Conservation (phyloP, 108 stramenopile genomes). For the Fragilaria crotonensis region DNA sequence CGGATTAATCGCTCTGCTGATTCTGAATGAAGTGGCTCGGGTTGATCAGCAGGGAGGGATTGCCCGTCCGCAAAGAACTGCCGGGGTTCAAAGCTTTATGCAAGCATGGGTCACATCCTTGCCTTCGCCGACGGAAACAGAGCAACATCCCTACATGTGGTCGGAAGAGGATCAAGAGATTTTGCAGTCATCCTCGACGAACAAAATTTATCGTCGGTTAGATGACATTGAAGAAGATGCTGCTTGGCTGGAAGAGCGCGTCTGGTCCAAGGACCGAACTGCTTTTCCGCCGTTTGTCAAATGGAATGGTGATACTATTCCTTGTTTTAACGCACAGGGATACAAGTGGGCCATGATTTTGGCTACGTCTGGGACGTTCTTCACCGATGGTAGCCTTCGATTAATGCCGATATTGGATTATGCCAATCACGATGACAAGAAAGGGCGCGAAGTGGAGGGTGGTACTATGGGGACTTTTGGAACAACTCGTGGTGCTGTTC, state of each 20-base stretch:
- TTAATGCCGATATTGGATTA: slow-evolving; percentile 78
- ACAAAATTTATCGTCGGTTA: slow-evolving; percentile 67
- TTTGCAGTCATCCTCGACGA: slow-evolving; percentile 64
- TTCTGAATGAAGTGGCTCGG: slow-evolving; percentile 70
- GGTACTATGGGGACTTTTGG: slow-evolving; percentile 66
- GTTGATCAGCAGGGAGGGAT: slow-evolving; percentile 16
- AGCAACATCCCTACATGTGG: slow-evolving; percentile 63
- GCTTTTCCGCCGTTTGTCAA: slow-evolving; percentile 45
- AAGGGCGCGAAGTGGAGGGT: slow-evolving; percentile 35
- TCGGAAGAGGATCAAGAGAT: slow-evolving; percentile 74
- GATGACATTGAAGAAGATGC: slow-evolving; percentile 85
- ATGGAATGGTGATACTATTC: slow-evolving; percentile 22
- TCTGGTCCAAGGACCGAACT: slow-evolving; percentile 46
- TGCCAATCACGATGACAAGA: slow-evolving; percentile 75
- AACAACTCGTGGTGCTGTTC: slow-evolving; percentile 56
- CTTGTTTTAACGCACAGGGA: slow-evolving; percentile 56
- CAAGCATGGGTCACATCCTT: slow-evolving; percentile 49
- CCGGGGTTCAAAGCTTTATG: slow-evolving; percentile 39
- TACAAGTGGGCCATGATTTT: slow-evolving; percentile 83
- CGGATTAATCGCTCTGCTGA: slow-evolving; percentile 59
- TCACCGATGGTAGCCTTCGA: slow-evolving; percentile 75
- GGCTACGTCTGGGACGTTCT: slow-evolving; percentile 71
- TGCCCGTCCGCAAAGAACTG: slow-evolving; percentile 26
- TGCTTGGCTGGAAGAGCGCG: slow-evolving; percentile 52
- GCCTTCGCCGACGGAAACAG: slow-evolving; percentile 53